These are phyloP conservation scores for Lodderomyces jiufengensis DNA, from an alignment of 1,139 yeast genomes.

Conservation along the genomic window DNA sequence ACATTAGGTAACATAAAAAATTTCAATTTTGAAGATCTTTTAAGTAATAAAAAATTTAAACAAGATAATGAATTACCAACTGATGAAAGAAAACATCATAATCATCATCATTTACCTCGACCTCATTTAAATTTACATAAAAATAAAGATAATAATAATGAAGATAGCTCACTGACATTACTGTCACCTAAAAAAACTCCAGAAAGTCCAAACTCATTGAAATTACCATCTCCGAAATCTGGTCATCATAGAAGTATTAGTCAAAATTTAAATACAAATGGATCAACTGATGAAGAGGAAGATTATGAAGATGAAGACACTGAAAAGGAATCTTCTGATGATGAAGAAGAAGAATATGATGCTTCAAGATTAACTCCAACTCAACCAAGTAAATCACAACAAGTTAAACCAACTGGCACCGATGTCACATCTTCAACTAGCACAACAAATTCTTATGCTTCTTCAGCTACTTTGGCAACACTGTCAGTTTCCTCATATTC, in stretches of 20 bases:
- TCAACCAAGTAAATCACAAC: not conserved
- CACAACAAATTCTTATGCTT: too few relatives aligned
- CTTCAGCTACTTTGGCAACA: not conserved
- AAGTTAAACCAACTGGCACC: not conserved
- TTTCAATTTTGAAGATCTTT: constrained; percentile 18
- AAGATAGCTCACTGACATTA: not conserved
- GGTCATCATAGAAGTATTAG: too few relatives aligned
- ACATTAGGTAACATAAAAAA: constrained; percentile 12
- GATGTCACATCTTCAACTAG: not conserved
- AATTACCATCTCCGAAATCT: too few relatives aligned
- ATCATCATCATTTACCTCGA: constrained; percentile 1
- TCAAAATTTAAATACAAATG: not conserved
- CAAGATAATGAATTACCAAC: not conserved
- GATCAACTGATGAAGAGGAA: constrained; percentile 6
- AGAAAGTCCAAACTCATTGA: not conserved
- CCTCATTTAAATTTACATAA: not conserved
- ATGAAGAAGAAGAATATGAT: constrained; percentile 3
- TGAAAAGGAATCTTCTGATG: too few relatives aligned
- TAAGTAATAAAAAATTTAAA: constrained; percentile 8
- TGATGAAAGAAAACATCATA: not conserved
- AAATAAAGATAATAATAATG: too few relatives aligned
- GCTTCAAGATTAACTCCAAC: constrained; percentile 1
- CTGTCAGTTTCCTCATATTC: constrained; percentile 2
- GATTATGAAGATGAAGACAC: constrained; percentile 7
- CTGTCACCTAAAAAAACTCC: not conserved